These are phyloP conservation scores for Leccinum truebloodii DNA, from an alignment of 768 basidiomycete species.

Conservation along the genomic window DNA sequence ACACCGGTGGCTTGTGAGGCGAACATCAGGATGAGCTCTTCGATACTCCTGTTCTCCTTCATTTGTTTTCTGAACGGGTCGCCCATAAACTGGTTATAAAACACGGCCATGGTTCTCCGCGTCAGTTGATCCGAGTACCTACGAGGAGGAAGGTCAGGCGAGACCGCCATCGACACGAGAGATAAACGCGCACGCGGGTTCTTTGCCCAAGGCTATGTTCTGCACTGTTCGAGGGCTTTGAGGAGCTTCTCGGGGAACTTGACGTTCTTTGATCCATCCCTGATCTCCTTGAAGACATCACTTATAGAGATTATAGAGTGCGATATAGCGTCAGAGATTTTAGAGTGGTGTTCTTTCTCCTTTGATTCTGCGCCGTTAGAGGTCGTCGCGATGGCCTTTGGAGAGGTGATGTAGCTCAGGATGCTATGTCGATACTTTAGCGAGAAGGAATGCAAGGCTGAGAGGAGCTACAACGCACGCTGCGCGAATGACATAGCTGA, in stretches of 20 bases:
- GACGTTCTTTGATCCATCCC: slow-evolving; percentile 79
- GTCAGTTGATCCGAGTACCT: slow-evolving; percentile 92
- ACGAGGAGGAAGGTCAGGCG: slow-evolving; percentile 1
- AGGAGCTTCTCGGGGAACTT: slow-evolving; percentile 94
- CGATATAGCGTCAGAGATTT: slow-evolving; percentile 63
- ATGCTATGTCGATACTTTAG: slow-evolving; percentile 46
- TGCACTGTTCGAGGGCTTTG: slow-evolving; percentile 90
- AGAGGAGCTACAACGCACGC: slow-evolving; percentile 55
- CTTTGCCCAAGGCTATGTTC: slow-evolving; percentile 92
- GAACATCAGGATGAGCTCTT: slow-evolving; percentile 95
- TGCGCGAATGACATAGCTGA: slow-evolving; percentile 79
- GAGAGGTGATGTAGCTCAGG: slow-evolving; percentile 68
- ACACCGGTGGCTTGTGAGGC: slow-evolving; percentile 87
- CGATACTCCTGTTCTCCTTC: slow-evolving; percentile 96
- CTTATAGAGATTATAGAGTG: slow-evolving; percentile 59
- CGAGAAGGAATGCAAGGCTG: slow-evolving; percentile 5
- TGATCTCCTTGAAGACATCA: slow-evolving; percentile 78
- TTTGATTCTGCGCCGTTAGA: slow-evolving; percentile 41
- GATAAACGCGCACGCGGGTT: slow-evolving; percentile 66
- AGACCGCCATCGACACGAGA: slow-evolving; percentile 4
- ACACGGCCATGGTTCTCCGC: slow-evolving; percentile 87
- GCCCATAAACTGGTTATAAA: slow-evolving; percentile 88
- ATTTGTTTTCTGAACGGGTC: slow-evolving; percentile 85
- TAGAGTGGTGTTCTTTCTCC: slow-evolving; percentile 66
- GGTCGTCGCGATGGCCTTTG: slow-evolving; percentile 44